These are phyloP conservation scores for Ophiostoma angusticollis DNA, from an alignment of 2,329 filamentous ascomycete genomes.

Conservation along the genomic window DNA sequence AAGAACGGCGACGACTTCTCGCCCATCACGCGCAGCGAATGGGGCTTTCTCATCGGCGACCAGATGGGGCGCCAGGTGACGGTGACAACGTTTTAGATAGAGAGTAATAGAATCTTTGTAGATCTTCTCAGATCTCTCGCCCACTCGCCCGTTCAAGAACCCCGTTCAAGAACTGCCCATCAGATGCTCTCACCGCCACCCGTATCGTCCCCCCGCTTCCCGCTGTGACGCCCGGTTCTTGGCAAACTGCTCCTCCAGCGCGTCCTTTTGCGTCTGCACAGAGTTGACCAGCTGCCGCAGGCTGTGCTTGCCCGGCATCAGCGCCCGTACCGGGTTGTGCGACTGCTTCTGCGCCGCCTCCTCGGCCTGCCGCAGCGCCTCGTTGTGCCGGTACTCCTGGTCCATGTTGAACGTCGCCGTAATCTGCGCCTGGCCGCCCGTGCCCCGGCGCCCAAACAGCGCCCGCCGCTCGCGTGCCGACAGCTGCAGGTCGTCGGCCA, in stretches of 20 bases:
- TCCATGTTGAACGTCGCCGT: conserved; percentile 85
- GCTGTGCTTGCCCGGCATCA: conserved; percentile 81
- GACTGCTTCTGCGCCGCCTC: conserved; percentile 57
- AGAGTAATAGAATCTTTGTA: not conserved
- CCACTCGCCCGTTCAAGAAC: no score
- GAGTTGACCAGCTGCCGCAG: conserved; percentile 77
- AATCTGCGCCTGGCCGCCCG: conserved; percentile 40
- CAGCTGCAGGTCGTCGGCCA: conserved; percentile 69
- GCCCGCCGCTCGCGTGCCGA: conserved; percentile 66
- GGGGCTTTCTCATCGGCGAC: conserved; percentile 46
- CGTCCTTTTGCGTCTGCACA: conserved; percentile 70
- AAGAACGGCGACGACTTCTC: conserved; percentile 50
- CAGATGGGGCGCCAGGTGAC: conserved; percentile 32
- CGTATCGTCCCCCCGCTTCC: conserved; percentile 73
- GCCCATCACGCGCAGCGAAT: conserved; percentile 48
- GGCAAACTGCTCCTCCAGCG: conserved; percentile 80
- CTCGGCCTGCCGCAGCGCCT: conserved; percentile 56
- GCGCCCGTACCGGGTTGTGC: conserved; percentile 70
- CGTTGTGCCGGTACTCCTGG: conserved; percentile 74
- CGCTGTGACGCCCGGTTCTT: conserved; percentile 64
- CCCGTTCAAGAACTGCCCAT: no score
- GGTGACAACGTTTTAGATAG: conserved; percentile 37
- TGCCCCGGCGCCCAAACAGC: conserved; percentile 61
- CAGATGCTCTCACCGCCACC: conserved; percentile 46
- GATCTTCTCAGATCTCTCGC: no score